These are phyloP conservation scores for Glonium stellatum DNA, from an alignment of 495 filamentous ascomycete species.

Conservation along the genomic window DNA sequence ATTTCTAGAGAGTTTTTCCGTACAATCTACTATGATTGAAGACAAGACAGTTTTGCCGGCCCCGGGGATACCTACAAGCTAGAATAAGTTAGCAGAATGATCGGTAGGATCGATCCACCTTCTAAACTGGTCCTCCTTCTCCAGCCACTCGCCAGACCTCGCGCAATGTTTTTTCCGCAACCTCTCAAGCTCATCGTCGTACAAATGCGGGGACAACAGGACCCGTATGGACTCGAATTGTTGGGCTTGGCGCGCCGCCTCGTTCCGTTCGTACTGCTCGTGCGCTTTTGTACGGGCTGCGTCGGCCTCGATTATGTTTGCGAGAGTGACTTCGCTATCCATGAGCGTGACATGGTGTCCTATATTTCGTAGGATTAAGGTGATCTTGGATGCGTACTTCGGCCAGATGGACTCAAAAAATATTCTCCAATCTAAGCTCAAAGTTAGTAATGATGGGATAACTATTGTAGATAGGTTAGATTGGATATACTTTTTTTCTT, in stretches of 20 bases:
- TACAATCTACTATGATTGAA: neutral
- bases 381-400: neutral
- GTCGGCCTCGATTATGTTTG: neutral
- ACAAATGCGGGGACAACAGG: neutral
- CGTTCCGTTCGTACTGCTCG: slow-evolving; percentile 5
- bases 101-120: neutral
- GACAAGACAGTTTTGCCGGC: slow-evolving; percentile 24
- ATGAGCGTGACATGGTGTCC: slow-evolving; percentile 4
- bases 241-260: neutral
- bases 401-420: neutral
- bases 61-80: slow-evolving; percentile 35
- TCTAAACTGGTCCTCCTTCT: neutral
- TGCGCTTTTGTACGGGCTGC: neutral
- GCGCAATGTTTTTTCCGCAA: neutral
- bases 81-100: slow-evolving; percentile 14
- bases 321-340: slow-evolving; percentile 9
- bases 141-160: neutral
- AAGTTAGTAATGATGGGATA: no score
- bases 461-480: neutral
- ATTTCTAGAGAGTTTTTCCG: neutral
- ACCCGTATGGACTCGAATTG: neutral
- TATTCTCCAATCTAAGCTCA: neutral
- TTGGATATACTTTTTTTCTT: slow-evolving; percentile 6
- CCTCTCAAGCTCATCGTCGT: neutral
- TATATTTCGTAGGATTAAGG: slow-evolving; percentile 8